Base-by-base conservation (phyloP, 805 yeast species). In the Metschnikowia reukaufii region DNA sequence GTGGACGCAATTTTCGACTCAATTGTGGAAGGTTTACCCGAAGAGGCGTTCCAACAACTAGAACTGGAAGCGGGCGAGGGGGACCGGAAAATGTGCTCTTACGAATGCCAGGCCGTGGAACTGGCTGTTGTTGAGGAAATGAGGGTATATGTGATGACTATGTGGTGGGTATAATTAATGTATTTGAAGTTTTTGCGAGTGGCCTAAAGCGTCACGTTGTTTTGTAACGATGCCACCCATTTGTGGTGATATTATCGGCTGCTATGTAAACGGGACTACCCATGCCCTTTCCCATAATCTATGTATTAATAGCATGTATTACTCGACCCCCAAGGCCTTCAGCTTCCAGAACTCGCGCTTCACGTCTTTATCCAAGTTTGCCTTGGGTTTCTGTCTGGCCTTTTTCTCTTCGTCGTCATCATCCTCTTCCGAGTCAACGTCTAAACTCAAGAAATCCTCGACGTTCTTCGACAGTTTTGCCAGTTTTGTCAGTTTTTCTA, bases 261-360 rank as follows among this genome's bases (percentile, higher is more conserved):
- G n/a, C n/a, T n/a, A n/a, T n/a, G n/a, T n/a, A n/a, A n/a, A n/a
- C n/a, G n/a, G n/a, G n/a, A n/a, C n/a, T n/a, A n/a, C n/a, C n/a
- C n/a, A n/a, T n/a, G n/a, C n/a, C n/a, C n/a, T n/a, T n/a, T n/a
- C n/a, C n/a, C n/a, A n/a, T n/a, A 25, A 13, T n/a, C 16, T 15
- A 15, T 12, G 39, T 18, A 36, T 10, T n/a, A n/a, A n/a, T n/a
- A n/a, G n/a, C n/a, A n/a, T n/a, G n/a, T n/a, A n/a, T 33, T 15
- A 44, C 42, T 59, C 59, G 40, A 63, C 56, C 45, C 65, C 75
- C 39, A 69, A 59, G 5, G 76, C 77, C 55, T 72, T 72, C 56
- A 66, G 74, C 17, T 55, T 55, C 77, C 77, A 72, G 55, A 61
- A 72, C 39, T 69, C 72, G 32, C 77, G 54, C 47, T 60, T 66